phyloP scores from a whole-genome alignment of 768 basidiomycete genomes.

The Panaeolus cyanescens region DNA sequence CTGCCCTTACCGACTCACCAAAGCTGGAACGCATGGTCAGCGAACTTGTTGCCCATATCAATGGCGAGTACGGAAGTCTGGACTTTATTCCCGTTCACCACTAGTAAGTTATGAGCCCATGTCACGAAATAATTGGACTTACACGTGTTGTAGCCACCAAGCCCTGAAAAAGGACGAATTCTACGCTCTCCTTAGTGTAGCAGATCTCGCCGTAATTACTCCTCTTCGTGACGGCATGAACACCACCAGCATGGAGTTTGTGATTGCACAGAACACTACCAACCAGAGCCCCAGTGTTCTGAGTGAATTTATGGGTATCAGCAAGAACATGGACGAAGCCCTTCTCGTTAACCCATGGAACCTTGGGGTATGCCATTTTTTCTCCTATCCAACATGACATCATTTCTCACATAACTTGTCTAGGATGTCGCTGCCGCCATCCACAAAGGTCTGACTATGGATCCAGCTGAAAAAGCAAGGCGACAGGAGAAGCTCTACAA shows the following conservation, averaged over 20 bases:
- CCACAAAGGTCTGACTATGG: slow-evolving; percentile 85
- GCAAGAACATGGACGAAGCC: slow-evolving; percentile 87
- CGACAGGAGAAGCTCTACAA: slow-evolving; percentile 81
- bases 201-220: slow-evolving; percentile 94
- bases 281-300: slow-evolving; percentile 86
- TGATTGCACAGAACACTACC: slow-evolving; percentile 87
- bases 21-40: slow-evolving; percentile 93
- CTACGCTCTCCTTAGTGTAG: slow-evolving; percentile 90
- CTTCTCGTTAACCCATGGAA: slow-evolving; percentile 97
- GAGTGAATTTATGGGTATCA: slow-evolving; percentile 98
- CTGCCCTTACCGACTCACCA: slow-evolving; percentile 87
- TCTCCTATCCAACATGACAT: background rate
- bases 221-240: slow-evolving; percentile 99
- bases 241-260: slow-evolving; percentile 97
- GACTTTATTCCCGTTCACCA: slow-evolving; percentile 98
- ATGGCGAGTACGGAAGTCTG: slow-evolving; percentile 91
- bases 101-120: slow-evolving; percentile 63
- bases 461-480: slow-evolving; percentile 65
- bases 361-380: slow-evolving; percentile 61
- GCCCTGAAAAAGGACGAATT: slow-evolving; percentile 97
- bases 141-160: slow-evolving; percentile 74
- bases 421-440: slow-evolving; percentile 90
- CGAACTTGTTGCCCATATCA: slow-evolving; percentile 93
- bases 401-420: background rate
- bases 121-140: background rate